Percentiles rank a stretch among this genome's conserved stretches.
These are phyloP conservation scores for Moesziomyces parantarcticus DNA, from an alignment of 1,284 basidiomycete genomes.

Conservation along the genomic window DNA sequence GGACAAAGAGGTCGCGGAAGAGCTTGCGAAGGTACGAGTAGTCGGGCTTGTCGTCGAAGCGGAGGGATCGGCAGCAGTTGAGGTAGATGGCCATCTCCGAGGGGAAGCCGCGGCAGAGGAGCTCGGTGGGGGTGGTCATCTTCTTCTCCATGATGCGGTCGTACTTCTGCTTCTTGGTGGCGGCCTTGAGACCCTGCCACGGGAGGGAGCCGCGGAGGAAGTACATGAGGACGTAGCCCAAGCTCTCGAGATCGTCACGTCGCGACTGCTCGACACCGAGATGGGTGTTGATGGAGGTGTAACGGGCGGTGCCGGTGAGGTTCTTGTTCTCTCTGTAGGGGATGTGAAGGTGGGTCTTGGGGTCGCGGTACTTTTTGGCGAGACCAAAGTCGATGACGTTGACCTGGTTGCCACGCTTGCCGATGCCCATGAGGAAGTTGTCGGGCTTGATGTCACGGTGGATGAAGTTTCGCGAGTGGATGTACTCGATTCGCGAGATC, in stretches of 20 bases:
- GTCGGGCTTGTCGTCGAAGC: constrained; percentile 68
- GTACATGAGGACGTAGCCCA: constrained; percentile 68
- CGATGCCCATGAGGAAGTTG: constrained; percentile 99
- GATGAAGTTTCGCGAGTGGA: constrained; percentile 99
- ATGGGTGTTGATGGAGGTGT: constrained; percentile 99
- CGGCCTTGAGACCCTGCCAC: constrained; percentile 68
- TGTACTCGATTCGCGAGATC: constrained; percentile 99
- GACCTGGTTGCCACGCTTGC: constrained; percentile 99
- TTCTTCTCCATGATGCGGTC: constrained; percentile 69
- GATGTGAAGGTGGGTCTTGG: constrained; percentile 98
- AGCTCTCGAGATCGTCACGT: constrained; percentile 66
- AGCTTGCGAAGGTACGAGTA: constrained; percentile 68
- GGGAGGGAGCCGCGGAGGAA: constrained; percentile 67
- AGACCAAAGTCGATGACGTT: constrained; percentile 99
- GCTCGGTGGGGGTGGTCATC: constrained; percentile 69
- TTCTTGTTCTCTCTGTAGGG: constrained; percentile 99
- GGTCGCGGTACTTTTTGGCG: constrained; percentile 99
- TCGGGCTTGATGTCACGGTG: constrained; percentile 99
- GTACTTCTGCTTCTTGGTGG: constrained; percentile 69
- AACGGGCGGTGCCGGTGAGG: constrained; percentile 96
- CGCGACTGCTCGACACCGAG: constrained; percentile 78
- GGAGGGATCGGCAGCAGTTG: constrained; percentile 68
- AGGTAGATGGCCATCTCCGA: constrained; percentile 69
- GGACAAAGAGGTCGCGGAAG: constrained; percentile 69
- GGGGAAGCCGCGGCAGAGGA: constrained; percentile 68